Conservation (phyloP, 73 alveolate species). For the Stentor coeruleus region DNA sequence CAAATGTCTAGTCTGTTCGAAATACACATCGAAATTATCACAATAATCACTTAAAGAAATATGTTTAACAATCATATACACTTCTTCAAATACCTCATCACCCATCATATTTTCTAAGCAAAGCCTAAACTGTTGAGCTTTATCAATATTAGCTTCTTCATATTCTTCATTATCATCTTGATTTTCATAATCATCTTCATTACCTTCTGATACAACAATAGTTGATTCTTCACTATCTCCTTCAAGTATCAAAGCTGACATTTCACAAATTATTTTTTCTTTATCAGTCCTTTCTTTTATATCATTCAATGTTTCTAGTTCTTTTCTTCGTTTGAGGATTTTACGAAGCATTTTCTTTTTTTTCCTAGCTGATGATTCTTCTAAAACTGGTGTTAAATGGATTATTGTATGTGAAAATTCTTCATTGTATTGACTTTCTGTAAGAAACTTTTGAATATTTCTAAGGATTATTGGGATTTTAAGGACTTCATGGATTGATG, state of each 20-base stretch:
- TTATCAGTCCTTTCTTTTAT: background rate
- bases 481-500: slow-evolving; percentile 61
- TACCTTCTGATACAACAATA: too few species aligned
- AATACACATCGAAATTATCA: background rate
- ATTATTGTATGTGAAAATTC: slow-evolving; percentile 77
- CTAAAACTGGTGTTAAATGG: slow-evolving; percentile 30
- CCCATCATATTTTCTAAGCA: background rate
- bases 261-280: background rate
- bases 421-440: slow-evolving; percentile 37
- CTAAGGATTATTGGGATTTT: slow-evolving; percentile 50
- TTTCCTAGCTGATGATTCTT: background rate
- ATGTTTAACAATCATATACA: background rate
- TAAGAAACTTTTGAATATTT: slow-evolving; percentile 58
- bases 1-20: background rate
- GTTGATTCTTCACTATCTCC: background rate
- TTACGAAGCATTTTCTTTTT: background rate
- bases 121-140: background rate
- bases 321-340: background rate
- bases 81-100: background rate
- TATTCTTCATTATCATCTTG: background rate
- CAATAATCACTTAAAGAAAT: background rate
- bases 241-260: background rate
- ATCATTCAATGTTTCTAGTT: background rate
- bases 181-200: too few species aligned
- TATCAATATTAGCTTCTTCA: background rate